Percentiles rank a stretch among this genome's conserved stretches.
Conservation (phyloP, 176 grass and related monocot species). For the Otatea glauca region DNA sequence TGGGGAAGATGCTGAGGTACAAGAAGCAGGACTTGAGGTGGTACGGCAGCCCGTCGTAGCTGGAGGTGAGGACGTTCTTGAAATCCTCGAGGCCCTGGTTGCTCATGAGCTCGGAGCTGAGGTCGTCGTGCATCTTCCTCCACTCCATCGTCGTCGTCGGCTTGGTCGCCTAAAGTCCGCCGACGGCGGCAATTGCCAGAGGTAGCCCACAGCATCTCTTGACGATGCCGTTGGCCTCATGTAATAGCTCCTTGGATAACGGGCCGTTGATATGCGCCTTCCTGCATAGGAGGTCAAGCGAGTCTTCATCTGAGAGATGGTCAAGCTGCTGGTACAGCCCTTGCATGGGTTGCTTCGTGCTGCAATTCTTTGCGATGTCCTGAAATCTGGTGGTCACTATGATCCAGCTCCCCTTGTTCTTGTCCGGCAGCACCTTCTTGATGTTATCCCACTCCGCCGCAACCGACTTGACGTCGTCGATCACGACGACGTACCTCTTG, state of each 20-base stretch:
- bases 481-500: no score
- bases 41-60: neutral
- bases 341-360: no score
- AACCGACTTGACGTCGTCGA: no score
- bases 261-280: neutral
- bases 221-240: neutral
- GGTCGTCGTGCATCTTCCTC: constrained; percentile 33
- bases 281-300: no score
- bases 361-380: no score
- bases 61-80: constrained; percentile 38
- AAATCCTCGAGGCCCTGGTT: neutral
- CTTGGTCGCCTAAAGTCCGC: neutral
- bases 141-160: neutral
- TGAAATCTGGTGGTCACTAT: no score
- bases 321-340: no score
- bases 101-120: constrained; percentile 36
- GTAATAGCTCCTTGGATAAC: neutral
- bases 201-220: constrained; percentile 16
- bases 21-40: neutral
- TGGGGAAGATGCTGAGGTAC: constrained; percentile 45
- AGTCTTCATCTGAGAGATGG: no score
- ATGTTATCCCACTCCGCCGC: no score
- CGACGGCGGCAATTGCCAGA: neutral
- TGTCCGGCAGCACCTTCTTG: no score
- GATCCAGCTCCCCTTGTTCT: no score